Percentiles rank a stretch among this genome's conserved stretches.
These are phyloP conservation scores for Geotrichum reessii DNA, from an alignment of 1,139 yeast species.

Conservation along the genomic window DNA sequence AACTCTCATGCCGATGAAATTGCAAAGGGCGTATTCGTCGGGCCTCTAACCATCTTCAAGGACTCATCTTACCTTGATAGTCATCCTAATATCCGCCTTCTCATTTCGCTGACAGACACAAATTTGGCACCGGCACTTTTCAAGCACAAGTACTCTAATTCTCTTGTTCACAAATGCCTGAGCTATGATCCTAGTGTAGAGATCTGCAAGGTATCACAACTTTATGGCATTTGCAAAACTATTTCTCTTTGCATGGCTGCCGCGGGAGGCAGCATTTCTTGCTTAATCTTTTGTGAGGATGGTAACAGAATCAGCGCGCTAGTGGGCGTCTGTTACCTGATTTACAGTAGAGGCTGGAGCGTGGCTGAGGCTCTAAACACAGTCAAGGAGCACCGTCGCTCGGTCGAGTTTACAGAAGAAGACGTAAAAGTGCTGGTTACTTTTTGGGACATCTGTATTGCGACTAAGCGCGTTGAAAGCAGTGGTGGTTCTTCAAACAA, in stretches of 20 bases:
- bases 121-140: slow-evolving; percentile 12
- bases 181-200: slow-evolving; percentile 22
- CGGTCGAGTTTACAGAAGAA: slow-evolving; percentile 1
- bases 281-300: slow-evolving; percentile 31
- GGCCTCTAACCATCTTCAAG: slow-evolving; percentile 30
- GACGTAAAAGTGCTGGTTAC: slow-evolving; percentile 10
- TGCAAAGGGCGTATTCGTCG: slow-evolving; percentile 30
- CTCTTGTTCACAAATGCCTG: slow-evolving; percentile 15
- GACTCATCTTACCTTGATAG: slow-evolving; percentile 25
- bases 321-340: slow-evolving; percentile 31
- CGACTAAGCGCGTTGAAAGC: slow-evolving; percentile 1
- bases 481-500: not conserved
- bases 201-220: slow-evolving; percentile 22
- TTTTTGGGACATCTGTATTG: slow-evolving; percentile 7
- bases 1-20: slow-evolving; percentile 19
- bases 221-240: slow-evolving; percentile 20
- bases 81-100: slow-evolving; percentile 25
- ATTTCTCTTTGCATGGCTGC: slow-evolving; percentile 16
- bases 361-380: slow-evolving; percentile 25
- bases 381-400: not conserved
- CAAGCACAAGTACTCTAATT: slow-evolving; percentile 18
- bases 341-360: slow-evolving; percentile 22
- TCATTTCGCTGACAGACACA: slow-evolving; percentile 22
- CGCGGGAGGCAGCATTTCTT: not conserved
- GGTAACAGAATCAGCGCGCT: slow-evolving; percentile 34